Percentiles rank a stretch among this genome's conserved stretches.
These are phyloP conservation scores for Pseudonitzschia pungens DNA, from an alignment of 108 stramenopile genomes.

Conservation along the genomic window DNA sequence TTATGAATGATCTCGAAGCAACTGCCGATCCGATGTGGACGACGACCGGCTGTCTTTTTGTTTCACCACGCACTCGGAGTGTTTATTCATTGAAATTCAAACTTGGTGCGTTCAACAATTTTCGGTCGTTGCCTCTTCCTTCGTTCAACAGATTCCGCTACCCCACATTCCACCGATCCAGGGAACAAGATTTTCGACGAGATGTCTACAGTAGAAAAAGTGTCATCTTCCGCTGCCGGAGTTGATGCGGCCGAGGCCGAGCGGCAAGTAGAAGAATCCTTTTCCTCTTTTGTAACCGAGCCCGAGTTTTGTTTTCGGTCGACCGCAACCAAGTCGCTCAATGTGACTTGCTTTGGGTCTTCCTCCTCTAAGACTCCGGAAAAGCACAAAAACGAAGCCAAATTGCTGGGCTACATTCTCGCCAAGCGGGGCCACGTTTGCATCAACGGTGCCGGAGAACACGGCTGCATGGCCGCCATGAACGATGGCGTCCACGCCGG, in stretches of 20 bases:
- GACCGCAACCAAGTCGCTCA: constrained; percentile 34
- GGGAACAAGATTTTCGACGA: too few relatives aligned
- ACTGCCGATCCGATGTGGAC: too few relatives aligned
- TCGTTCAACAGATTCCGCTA: too few relatives aligned
- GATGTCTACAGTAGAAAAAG: too few relatives aligned
- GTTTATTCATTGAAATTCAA: too few relatives aligned
- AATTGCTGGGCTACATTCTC: constrained; percentile 62
- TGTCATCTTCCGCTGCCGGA: too few relatives aligned
- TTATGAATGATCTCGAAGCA: too few relatives aligned
- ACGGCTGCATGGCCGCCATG: constrained; percentile 88
- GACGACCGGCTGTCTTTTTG: too few relatives aligned
- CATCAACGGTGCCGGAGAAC: constrained; percentile 88
- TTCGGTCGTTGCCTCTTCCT: too few relatives aligned
- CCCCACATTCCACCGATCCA: too few relatives aligned
- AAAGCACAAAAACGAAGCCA: constrained; percentile 62
- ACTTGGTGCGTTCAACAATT: too few relatives aligned
- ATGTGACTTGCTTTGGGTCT: constrained; percentile 84
- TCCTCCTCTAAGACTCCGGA: constrained; percentile 68
- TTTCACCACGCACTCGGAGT: too few relatives aligned
- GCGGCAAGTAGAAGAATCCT: background rate
- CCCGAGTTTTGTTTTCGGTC: constrained; percentile 1
- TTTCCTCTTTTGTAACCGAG: background rate
- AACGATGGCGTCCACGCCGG: constrained; percentile 76
- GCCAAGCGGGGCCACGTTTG: constrained; percentile 78
- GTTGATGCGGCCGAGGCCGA: background rate